Evolutionary conservation across 208 protist genomes (phyloP).

Genomic region (Acanthamoeba royreba): DNA sequence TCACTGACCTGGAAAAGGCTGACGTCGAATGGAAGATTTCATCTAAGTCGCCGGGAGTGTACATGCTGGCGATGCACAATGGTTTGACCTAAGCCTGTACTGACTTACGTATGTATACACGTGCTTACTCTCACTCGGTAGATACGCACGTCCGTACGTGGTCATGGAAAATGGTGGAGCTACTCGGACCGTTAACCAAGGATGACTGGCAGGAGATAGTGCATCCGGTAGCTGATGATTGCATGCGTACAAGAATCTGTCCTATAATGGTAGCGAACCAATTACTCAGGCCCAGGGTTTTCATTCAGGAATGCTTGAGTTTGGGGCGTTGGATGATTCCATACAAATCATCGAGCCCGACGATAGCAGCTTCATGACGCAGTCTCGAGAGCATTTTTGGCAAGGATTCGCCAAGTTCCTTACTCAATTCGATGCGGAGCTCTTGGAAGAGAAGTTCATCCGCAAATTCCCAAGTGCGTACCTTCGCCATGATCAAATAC

Average conservation of each 20-base stretch:
- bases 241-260: neutral
- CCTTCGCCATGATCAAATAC: too few relatives aligned
- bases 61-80: conserved; percentile 30
- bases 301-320: conserved; percentile 12
- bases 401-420: neutral
- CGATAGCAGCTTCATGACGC: neutral
- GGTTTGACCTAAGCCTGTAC: too few relatives aligned
- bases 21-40: neutral
- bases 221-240: neutral
- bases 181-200: neutral
- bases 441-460: conserved; percentile 17
- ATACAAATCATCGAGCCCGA: neutral
- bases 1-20: neutral
- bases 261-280: too few relatives aligned
- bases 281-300: too few relatives aligned
- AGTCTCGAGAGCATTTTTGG: neutral
- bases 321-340: neutral
- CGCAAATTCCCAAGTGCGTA: neutral
- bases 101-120: too few relatives aligned
- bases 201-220: neutral
- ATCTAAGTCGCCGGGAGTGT: neutral
- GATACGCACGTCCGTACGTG: neutral
- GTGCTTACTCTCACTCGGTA: too few relatives aligned
- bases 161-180: neutral
- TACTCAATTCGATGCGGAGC: neutral